phyloP scores from a whole-genome alignment of 805 yeast genomes.

The Kuraishia ogatae region DNA sequence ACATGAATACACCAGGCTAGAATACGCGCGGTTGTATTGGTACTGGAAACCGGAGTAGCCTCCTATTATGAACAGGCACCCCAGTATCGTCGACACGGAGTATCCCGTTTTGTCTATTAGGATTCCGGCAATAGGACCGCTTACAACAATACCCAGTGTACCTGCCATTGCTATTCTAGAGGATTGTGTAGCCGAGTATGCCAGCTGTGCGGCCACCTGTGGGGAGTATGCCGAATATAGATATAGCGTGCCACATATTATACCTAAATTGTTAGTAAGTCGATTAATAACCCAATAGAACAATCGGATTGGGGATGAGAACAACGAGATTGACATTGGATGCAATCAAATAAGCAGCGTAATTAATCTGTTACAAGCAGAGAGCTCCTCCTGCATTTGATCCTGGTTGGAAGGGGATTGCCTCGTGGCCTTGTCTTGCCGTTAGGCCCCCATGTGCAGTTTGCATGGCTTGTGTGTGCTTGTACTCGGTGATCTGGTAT shows the following conservation, averaged over 20 bases:
- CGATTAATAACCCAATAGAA: no score
- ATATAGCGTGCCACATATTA: conserved; percentile 68
- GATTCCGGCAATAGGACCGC: conserved; percentile 63
- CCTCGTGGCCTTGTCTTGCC: no score
- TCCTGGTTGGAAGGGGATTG: no score
- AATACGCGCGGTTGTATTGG: conserved; percentile 34
- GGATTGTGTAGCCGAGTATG: conserved; percentile 52
- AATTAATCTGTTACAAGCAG: no score
- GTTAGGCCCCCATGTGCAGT: no score
- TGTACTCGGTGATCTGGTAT: no score
- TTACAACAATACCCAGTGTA: conserved; percentile 49
- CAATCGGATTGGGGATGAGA: no score
- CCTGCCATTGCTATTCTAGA: conserved; percentile 62
- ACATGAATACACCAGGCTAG: conserved; percentile 33
- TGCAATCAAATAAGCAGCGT: no score
- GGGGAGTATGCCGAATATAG: conserved; percentile 74
- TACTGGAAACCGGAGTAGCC: conserved; percentile 51
- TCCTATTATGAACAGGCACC: conserved; percentile 35
- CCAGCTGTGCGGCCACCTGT: conserved; percentile 52
- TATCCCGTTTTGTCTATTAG: conserved; percentile 60
- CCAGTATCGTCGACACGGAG: conserved; percentile 38
- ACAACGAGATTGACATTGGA: no score
- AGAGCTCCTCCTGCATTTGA: no score
- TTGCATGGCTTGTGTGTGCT: no score
- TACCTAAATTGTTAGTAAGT: conserved; percentile 21